Evolutionary conservation across 179 eudicot genomes (phyloP), one percentile per base, ranked within the genome.

Genomic region (Beta lomatogona): DNA sequence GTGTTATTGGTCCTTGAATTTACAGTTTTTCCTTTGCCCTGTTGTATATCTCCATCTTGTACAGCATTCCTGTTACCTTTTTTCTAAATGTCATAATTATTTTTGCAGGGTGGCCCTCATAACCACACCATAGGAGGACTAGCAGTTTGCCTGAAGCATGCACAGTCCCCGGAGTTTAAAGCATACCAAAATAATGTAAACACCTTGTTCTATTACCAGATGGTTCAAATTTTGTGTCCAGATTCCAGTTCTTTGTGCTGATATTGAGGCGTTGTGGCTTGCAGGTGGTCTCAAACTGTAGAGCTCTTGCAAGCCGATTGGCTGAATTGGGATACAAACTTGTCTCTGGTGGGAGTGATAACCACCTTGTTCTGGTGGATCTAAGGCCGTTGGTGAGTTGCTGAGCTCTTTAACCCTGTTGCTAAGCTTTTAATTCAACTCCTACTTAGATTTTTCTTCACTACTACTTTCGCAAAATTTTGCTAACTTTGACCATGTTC

Each of bases 81-180:
- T 28, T 21, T 53, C 44, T 64, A 12, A 36, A 50, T 79, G 18
- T 5, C 64, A 22, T 50, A n/a, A 68, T 28, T 46, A 36, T 70
- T 75, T 60, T 65, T 67, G 85, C 89, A 93, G 97, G 98, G 97
- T 75, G 98, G 98, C 75, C 98, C 98, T 75, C 98, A 95, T 84
- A 95, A 95, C 86, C 97, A 95, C 87, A 92, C 96, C 58, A 95
- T 95, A 82, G 97, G 93, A 8, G 97, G 92, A 44, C 93, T 95
- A 72, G 92, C 98, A 50, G 97, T 95, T 68, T 91, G 91, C 78
- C 83, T 95, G 85, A 93, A 92, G 86, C 73, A 88, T 85, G 98
- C 97, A 25, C 91, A 90, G 76, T 88, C 93, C 16, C 89, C 93
- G 61, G 95, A 93, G 71, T 95, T 92, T 75, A 88, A 85, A 87